A percentile compares a stretch with the other conserved stretches of the same genome.
Evolutionary conservation across 805 yeast species (phyloP).

Genomic region (Suhomyces sp.): DNA sequence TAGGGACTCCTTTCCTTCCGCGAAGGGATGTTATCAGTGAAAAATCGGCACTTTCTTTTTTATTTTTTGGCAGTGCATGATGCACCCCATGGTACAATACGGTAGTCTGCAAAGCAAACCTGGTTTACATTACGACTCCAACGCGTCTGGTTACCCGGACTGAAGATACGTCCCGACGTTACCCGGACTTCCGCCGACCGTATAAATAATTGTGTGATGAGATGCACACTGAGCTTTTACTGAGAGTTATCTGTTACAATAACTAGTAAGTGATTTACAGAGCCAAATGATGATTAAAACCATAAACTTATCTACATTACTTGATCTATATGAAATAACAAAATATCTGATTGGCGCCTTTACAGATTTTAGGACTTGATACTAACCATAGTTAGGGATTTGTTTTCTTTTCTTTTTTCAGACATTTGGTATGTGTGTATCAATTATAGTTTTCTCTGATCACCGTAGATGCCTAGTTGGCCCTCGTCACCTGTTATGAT

Average conservation of each 20-base stretch:
- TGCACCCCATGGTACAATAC: not conserved
- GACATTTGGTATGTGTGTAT: not conserved
- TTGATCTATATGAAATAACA: slow-evolving; percentile 9
- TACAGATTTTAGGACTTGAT: not conserved
- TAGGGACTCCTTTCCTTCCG: not conserved
- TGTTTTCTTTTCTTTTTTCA: not conserved
- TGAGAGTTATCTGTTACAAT: not conserved
- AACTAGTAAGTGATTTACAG: not conserved
- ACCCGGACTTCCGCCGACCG: not conserved
- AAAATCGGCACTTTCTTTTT: not conserved
- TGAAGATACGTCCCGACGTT: not conserved
- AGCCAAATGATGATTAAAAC: slow-evolving; percentile 2
- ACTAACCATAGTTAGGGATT: not conserved
- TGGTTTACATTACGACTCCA: not conserved
- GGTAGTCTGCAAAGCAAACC: not conserved
- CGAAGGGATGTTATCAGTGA: not conserved
- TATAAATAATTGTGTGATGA: not conserved
- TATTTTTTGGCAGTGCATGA: not conserved
- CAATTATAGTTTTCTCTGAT: not conserved
- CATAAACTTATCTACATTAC: slow-evolving; percentile 16
- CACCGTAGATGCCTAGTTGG: not conserved
- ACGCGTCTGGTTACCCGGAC: not conserved
- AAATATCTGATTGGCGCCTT: not conserved
- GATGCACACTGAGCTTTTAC: not conserved
- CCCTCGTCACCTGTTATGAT: not conserved